phyloP scores from a whole-genome alignment of 352 stramenopile species.

The Phytophthora parvispora region DNA sequence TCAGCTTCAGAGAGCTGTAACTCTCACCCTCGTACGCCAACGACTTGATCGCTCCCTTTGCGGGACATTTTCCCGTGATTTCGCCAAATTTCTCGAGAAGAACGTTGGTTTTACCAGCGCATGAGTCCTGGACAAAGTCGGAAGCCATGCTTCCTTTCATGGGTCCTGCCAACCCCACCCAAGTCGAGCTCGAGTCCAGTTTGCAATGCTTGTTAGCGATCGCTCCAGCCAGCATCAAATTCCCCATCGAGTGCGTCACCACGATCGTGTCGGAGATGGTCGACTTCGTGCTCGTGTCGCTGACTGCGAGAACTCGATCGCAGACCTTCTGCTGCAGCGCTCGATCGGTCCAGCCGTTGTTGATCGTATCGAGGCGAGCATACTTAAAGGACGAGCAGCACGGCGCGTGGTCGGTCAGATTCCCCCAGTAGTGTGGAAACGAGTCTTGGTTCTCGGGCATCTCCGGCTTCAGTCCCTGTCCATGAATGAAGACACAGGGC shows the following conservation, averaged over 20 bases:
- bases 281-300: slow-evolving; percentile 14
- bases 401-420: slow-evolving; percentile 20
- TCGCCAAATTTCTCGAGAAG: slow-evolving; percentile 14
- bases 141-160: slow-evolving; percentile 38
- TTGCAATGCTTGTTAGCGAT: slow-evolving; percentile 26
- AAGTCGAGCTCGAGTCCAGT: slow-evolving; percentile 33
- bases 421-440: slow-evolving; percentile 28
- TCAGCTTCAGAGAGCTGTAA: slow-evolving; percentile 21
- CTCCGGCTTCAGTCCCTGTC: slow-evolving; percentile 19
- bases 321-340: slow-evolving; percentile 21
- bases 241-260: slow-evolving; percentile 32
- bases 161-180: slow-evolving; percentile 35
- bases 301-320: slow-evolving; percentile 13
- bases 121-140: slow-evolving; percentile 19
- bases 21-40: slow-evolving; percentile 35
- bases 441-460: slow-evolving; percentile 28
- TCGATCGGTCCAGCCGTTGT: slow-evolving; percentile 9
- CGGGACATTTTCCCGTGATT: slow-evolving; percentile 23
- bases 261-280: slow-evolving; percentile 27
- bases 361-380: slow-evolving; percentile 19
- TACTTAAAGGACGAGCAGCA: slow-evolving; percentile 32
- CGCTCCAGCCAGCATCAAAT: slow-evolving; percentile 33
- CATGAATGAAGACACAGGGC: slow-evolving; percentile 29
- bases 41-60: slow-evolving; percentile 11
- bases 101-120: slow-evolving; percentile 16